Evolutionary conservation across 257 asterid genomes (phyloP).

Genomic region (Solanum paucissectum): DNA sequence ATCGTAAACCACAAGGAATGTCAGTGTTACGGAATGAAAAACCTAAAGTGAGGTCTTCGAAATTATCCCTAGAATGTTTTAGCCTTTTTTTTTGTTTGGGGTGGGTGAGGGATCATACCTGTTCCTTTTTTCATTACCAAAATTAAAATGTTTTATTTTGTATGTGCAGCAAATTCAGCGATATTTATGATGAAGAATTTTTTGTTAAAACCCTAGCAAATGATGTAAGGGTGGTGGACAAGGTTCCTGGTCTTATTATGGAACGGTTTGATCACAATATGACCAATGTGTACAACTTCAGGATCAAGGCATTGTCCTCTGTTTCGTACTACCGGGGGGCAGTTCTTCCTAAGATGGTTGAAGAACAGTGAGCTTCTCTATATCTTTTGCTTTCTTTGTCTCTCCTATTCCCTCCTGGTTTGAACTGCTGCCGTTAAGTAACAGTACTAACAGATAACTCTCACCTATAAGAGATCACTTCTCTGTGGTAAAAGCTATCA

Average conservation of each 20-base stretch:
- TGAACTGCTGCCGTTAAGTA: not conserved
- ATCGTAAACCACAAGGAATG: not conserved
- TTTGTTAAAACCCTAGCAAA: constrained; percentile 57
- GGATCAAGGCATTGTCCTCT: constrained; percentile 93
- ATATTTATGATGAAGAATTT: constrained; percentile 85
- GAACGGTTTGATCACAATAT: constrained; percentile 79
- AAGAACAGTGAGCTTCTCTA: constrained; percentile 66
- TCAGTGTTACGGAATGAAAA: not conserved
- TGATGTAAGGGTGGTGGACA: constrained; percentile 68
- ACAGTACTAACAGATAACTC: not conserved
- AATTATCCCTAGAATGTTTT: not conserved
- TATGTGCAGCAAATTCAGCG: constrained; percentile 80
- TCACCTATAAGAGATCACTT: not conserved
- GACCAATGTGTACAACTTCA: constrained; percentile 88
- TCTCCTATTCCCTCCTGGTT: not conserved
- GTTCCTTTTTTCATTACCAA: constrained; percentile 4
- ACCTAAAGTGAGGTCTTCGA: not conserved
- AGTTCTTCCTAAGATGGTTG: constrained; percentile 90
- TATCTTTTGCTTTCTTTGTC: not conserved
- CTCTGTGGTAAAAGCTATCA: not conserved
- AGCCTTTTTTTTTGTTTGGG: not conserved
- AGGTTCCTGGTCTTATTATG: constrained; percentile 67
- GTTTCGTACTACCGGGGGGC: constrained; percentile 54
- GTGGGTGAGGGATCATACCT: not conserved
- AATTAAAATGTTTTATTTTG: constrained; percentile 7